Percentiles rank a stretch among this genome's conserved stretches.
These are phyloP conservation scores for Xylaria bambusicola DNA, from an alignment of 495 filamentous ascomycete genomes.

Conservation along the genomic window DNA sequence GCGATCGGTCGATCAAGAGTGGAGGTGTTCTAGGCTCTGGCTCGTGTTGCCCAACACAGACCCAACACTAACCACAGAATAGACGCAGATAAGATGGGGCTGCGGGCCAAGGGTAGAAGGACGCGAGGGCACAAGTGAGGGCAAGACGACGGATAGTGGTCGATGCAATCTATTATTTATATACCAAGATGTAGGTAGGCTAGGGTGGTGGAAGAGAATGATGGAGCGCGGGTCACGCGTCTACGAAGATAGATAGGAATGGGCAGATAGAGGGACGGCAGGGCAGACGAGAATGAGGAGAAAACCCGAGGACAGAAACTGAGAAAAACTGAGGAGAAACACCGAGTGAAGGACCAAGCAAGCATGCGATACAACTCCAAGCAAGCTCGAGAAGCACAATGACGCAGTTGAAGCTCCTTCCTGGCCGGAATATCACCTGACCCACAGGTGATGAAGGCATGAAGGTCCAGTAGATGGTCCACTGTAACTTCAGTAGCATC, in stretches of 20 bases:
- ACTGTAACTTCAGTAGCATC: no score
- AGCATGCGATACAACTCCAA: conserved; percentile 4
- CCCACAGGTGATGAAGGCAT: no score
- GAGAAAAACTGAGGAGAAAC: no score
- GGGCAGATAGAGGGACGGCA: neutral
- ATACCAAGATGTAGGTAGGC: conserved; percentile 8
- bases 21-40: conserved; percentile 1
- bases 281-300: neutral
- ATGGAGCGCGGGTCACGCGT: neutral
- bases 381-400: conserved; percentile 29
- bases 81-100: neutral
- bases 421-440: neutral
- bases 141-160: neutral
- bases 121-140: neutral
- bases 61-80: no score
- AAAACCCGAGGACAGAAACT: no score
- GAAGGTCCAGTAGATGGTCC: no score
- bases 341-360: conserved; percentile 17
- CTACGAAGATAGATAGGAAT: neutral
- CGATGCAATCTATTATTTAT: conserved; percentile 3
- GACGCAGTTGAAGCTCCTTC: conserved; percentile 29
- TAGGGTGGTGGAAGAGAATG: conserved; percentile 13
- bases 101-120: no score
- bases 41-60: neutral
- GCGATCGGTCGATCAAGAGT: conserved; percentile 5